Evolutionary conservation across 2,329 filamentous ascomycete genomes (phyloP), one percentile per base, ranked within the genome.

Genomic region (Alternaria infectoria): DNA sequence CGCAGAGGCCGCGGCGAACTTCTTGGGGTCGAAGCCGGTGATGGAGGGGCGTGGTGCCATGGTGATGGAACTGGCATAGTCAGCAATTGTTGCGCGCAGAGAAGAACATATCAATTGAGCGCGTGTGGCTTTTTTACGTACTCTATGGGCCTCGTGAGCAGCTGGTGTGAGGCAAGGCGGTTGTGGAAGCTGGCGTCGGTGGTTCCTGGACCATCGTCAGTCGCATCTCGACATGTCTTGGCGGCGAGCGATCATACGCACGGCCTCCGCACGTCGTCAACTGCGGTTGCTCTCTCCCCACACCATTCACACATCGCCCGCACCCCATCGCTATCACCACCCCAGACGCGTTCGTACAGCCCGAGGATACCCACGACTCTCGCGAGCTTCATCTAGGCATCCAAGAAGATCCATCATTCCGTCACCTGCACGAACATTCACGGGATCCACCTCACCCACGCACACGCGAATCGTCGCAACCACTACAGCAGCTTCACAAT

Each of bases 11-110:
- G 88, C 88, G 79, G 89, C 91, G 82, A 94, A 90, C 82, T 92
- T 91, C 80, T 88, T 89, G 76, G 93, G 87, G 84, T 96, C 91
- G 87, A 98, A 98, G 83, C 95, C 95, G 75, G 95, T 97, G 82
- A 96, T 88, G 86, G 93, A 93, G 78, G 88, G 86, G 84, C 81
- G 81, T 68, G 82, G 78, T 71, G 85, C 81, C 86, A 88, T 87
- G 57, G 49, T 59, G 60, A 72, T 77, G 66, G 61, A 73, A 67
- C 64, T 62, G 64, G n/a, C 11, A 30, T 12, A 57, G 71, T 75
- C 47, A 76, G 69, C 57, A 62, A 57, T 59, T 57, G 51, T 17
- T 44, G 56, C 30, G 45, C 21, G 25, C 9, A 12, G 46, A 8
- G 49, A 12, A 45, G 30, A 15, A 7, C 12, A 23, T 9, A 23